Evolutionary conservation across 2,329 filamentous ascomycete species (phyloP), one percentile per base, ranked within the genome.

Genomic region (Anthostomella pinea): DNA sequence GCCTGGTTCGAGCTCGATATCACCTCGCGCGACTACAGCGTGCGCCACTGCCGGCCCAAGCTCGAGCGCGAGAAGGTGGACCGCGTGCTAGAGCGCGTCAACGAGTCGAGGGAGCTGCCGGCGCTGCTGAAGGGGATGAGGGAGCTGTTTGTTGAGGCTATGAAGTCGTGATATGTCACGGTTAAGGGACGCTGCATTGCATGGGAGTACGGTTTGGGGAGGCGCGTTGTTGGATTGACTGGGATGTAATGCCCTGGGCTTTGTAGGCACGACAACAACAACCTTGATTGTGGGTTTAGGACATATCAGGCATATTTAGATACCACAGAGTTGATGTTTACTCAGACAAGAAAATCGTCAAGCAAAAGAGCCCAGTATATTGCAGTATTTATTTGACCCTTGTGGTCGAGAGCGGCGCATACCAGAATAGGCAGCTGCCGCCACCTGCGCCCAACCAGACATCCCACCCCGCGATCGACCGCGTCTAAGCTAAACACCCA

Each of bases 1-100:
- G 89, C 86, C 10, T 94, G 86, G 82, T 97, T 98, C 59, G 91
- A 97, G 68, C 70, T 98, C 39, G 82, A 85, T 50, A 95, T 86
- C 29, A 79, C 81, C 22, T 80, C 79, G 46, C 73, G 86, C 42
- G 90, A 95, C 54, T 97, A 96, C 63, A 85, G 87, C 46, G 84
- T 97, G 23, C 76, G 81, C 41, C 83, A 87, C 51, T 85, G 83
- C 53, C 75, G 85, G 57, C 93, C 93, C 9, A 91, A 88, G 66
- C 68, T 95, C 46, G 86, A 94, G 57, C 70, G 75, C 44, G 86
- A 89, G 45, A 83, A 82, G 51, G 77, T 93, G 27, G 86, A 93
- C 36, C 74, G 75, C 58, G 82, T 93, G 30, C 63, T 90, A 37
- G 86, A 94, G 47, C 73, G 74, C 56, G 73, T 96, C 39, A 95